Evolutionary conservation across 2,329 filamentous ascomycete genomes (phyloP).

Genomic region (Calonectria pauciramosa): DNA sequence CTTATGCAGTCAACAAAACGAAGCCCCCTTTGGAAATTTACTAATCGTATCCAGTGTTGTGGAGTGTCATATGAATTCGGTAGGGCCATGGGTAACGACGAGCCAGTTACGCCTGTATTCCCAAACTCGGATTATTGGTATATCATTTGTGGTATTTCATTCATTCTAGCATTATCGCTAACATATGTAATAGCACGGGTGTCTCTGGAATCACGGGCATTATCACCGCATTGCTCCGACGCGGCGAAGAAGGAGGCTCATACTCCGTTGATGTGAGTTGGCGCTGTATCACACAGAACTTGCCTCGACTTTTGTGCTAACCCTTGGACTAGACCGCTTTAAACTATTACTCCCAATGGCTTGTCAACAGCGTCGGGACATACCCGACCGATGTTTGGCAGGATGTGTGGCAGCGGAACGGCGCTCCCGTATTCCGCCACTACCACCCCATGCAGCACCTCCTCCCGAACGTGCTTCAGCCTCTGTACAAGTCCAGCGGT

Average conservation of each 20-base stretch:
- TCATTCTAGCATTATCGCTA: neutral
- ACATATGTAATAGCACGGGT: neutral
- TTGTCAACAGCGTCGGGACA: neutral
- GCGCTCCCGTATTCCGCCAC: constrained; percentile 62
- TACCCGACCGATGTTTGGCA: constrained; percentile 4
- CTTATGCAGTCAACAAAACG: neutral
- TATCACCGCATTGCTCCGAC: neutral
- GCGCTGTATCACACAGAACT: neutral
- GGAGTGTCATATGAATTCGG: constrained; percentile 63
- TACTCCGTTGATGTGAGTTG: constrained; percentile 14
- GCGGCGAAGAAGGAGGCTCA: neutral
- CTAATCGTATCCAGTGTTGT: constrained; percentile 39
- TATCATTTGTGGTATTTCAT: neutral
- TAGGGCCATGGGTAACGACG: constrained; percentile 53
- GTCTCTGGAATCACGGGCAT: neutral
- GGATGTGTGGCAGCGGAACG: constrained; percentile 63
- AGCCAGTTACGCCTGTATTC: constrained; percentile 47
- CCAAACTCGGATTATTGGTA: constrained; percentile 50
- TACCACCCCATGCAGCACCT: constrained; percentile 60
- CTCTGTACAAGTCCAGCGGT: neutral
- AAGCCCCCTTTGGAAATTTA: too few species aligned
- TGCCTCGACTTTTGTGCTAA: neutral
- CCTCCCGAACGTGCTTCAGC: neutral
- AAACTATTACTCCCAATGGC: constrained; percentile 16
- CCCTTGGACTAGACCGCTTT: neutral